A percentile compares a stretch with the other conserved stretches of the same genome.
Conservation (phyloP, 257 asterid species). For the Solanum lycopersicoides region DNA sequence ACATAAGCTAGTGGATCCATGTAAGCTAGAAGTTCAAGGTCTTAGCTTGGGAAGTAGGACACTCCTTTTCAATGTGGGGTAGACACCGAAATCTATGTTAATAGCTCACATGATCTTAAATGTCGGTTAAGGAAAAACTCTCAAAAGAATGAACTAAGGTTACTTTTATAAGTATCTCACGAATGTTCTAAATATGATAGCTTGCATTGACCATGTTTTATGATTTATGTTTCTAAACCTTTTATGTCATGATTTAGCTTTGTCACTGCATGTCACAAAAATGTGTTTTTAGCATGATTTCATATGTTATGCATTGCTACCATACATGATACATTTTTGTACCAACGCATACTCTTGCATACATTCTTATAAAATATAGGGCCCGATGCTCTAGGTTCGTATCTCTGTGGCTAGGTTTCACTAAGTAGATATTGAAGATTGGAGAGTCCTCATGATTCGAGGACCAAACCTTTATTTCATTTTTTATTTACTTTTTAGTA, state of each 20-base stretch:
- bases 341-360: not conserved
- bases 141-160: not conserved
- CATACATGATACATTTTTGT: too few species aligned
- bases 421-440: not conserved
- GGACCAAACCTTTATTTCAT: not conserved
- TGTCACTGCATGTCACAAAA: not conserved
- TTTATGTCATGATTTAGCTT: not conserved
- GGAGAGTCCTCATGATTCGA: not conserved
- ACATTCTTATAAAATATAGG: too few species aligned
- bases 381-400: not conserved
- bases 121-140: not conserved
- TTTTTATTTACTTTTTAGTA: not conserved
- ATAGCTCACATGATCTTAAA: not conserved
- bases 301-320: not conserved
- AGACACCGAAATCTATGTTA: not conserved
- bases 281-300: not conserved
- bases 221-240: not conserved
- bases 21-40: not conserved
- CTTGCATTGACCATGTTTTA: not conserved
- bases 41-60: not conserved
- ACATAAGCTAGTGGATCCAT: not conserved
- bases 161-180: not conserved
- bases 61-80: not conserved
- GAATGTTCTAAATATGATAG: not conserved
- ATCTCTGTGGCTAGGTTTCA: not conserved